A percentile compares a stretch with the other conserved stretches of the same genome.
phyloP scores from a whole-genome alignment of 352 stramenopile genomes.

The Phytophthora palmivora region DNA sequence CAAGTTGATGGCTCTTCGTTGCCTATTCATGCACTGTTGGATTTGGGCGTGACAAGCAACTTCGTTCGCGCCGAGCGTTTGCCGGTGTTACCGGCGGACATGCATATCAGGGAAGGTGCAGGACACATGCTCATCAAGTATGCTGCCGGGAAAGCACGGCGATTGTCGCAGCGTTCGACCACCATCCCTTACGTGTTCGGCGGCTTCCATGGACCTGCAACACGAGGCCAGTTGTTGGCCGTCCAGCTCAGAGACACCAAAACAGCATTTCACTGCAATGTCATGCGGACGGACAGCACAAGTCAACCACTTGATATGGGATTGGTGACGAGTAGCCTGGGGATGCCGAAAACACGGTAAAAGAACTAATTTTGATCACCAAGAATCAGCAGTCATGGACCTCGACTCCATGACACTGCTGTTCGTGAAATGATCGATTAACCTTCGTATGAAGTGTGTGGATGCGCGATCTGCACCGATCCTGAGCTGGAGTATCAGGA shows the following conservation, averaged over 20 bases:
- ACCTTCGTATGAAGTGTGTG: slow-evolving; percentile 22
- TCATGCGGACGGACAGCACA: too few species aligned
- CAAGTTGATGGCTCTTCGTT: slow-evolving; percentile 7
- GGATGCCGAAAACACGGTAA: slow-evolving; percentile 11
- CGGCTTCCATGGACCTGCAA: slow-evolving; percentile 14
- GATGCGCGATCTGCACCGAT: not conserved
- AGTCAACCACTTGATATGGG: too few species aligned
- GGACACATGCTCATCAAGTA: slow-evolving; percentile 26
- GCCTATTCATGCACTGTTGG: slow-evolving; percentile 1
- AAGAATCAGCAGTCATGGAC: slow-evolving; percentile 27
- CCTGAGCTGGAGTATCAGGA: slow-evolving; percentile 24
- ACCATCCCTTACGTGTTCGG: slow-evolving; percentile 28
- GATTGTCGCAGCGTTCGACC: slow-evolving; percentile 4
- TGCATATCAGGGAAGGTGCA: slow-evolving; percentile 10
- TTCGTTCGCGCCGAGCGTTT: slow-evolving; percentile 30
- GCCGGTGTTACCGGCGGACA: slow-evolving; percentile 18
- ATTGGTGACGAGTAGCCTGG: too few species aligned
- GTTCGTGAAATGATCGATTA: slow-evolving; percentile 18
- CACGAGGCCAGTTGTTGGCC: slow-evolving; percentile 37
- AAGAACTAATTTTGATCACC: too few species aligned
- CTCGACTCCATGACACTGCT: slow-evolving; percentile 9
- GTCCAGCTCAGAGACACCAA: slow-evolving; percentile 33
- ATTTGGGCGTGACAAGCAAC: slow-evolving; percentile 36
- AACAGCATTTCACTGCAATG: too few species aligned
- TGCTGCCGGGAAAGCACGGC: slow-evolving; percentile 22